These are phyloP conservation scores for Trametes gibbosa DNA, from an alignment of 768 basidiomycete genomes.

Conservation along the genomic window DNA sequence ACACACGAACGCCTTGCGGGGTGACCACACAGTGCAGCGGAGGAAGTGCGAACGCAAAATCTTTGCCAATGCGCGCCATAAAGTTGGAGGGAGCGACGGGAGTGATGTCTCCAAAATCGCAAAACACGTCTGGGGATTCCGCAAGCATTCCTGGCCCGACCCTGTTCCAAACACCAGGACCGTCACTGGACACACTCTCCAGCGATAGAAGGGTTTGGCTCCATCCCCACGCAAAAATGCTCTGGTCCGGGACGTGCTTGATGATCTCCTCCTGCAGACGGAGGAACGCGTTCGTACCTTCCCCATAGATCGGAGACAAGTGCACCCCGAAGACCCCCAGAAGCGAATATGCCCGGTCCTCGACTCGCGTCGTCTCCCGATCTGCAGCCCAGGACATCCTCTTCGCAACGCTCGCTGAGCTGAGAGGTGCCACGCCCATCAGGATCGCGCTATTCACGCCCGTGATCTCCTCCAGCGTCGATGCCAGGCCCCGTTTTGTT, in stretches of 20 bases:
- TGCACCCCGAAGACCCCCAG: slow-evolving; percentile 6
- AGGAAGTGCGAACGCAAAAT: neutral
- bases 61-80: neutral
- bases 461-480: neutral
- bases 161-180: no score
- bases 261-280: slow-evolving; percentile 9
- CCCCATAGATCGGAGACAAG: slow-evolving; percentile 4
- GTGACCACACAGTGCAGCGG: neutral
- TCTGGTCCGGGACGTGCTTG: slow-evolving; percentile 9
- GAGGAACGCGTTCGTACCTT: neutral
- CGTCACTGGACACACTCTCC: neutral
- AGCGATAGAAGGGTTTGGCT: neutral
- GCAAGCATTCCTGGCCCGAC: neutral
- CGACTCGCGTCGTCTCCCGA: neutral
- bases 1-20: neutral
- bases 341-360: slow-evolving; percentile 9
- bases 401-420: neutral
- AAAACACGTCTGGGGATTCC: neutral
- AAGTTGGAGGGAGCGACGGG: neutral
- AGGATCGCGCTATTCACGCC: neutral
- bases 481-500: neutral
- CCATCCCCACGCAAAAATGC: slow-evolving; percentile 4
- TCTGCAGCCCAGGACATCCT: slow-evolving; percentile 4
- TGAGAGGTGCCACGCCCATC: neutral
- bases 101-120: neutral